phyloP scores from a whole-genome alignment of 2,329 filamentous ascomycete species.

The Ascochyta lentis region DNA sequence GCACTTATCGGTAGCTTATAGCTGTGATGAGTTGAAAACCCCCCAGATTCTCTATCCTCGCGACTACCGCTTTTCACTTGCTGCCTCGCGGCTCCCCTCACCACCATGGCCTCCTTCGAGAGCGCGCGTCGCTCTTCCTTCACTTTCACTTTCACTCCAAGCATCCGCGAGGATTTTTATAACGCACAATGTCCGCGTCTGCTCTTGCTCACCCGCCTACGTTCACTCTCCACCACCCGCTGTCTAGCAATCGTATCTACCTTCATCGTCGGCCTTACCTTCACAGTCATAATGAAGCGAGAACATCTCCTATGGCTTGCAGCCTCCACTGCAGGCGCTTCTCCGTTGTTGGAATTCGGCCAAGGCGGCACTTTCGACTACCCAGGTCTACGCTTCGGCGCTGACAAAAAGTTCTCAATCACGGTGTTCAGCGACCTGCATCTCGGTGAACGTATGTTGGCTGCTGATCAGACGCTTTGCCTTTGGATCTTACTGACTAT shows the following conservation, averaged over 20 bases:
- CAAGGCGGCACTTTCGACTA: conserved; percentile 21
- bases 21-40: background rate
- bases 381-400: conserved; percentile 34
- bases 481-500: conserved; percentile 4
- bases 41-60: background rate
- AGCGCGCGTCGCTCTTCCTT: conserved; percentile 7
- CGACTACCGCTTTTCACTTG: background rate
- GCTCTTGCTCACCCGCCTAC: background rate
- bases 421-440: conserved; percentile 74
- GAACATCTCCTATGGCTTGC: conserved; percentile 23
- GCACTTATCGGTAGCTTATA: background rate
- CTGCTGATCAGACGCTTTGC: conserved; percentile 24
- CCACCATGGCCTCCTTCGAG: conserved; percentile 5
- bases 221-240: background rate
- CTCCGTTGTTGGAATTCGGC: conserved; percentile 2
- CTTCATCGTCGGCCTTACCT: conserved; percentile 17
- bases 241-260: conserved; percentile 5
- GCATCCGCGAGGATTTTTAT: background rate
- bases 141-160: conserved; percentile 1
- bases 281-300: conserved; percentile 28
- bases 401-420: conserved; percentile 54
- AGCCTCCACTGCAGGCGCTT: conserved; percentile 8
- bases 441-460: conserved; percentile 68
- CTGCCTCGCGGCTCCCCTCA: background rate
- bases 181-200: too few relatives aligned